phyloP scores from a whole-genome alignment of 176 grass and related monocot genomes.

The barley (Hordeum vulgare) region MorexV3_pseudomolecules_assembly NC_058522.1:246500689-246501188 shows the following conservation, averaged over 20 bases:
- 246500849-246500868: background rate
- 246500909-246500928: background rate
- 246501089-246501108: background rate
- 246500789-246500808: background rate
- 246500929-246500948: background rate
- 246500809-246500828: background rate
- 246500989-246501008: background rate
- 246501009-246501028: background rate
- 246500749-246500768: background rate
- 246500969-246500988: background rate
- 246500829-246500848: background rate
- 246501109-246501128: constrained; percentile 4
- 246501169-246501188: background rate
- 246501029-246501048: constrained; percentile 22
- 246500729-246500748: background rate
- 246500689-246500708: too few species aligned
- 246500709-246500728: too few species aligned
- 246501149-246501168: background rate
- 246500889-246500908: background rate
- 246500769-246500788: background rate
- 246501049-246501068: background rate
- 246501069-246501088: background rate
- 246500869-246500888: background rate
- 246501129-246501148: background rate
- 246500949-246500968: background rate